Base-by-base conservation (phyloP, 129 eudicot species). In the Deinandra increscens region DNA sequence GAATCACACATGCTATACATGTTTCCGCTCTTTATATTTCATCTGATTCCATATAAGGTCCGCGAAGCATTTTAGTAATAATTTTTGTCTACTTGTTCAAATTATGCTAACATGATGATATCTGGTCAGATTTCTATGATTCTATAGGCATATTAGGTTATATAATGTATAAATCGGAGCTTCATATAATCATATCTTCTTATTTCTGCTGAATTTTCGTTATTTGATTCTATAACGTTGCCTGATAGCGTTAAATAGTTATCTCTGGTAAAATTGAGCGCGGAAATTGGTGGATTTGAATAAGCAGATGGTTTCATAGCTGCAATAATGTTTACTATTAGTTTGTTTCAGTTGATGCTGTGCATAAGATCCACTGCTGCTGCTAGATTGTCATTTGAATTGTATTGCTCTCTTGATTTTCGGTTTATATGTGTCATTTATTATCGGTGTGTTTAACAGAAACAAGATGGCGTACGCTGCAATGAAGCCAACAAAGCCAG, bases 401-500 rank as follows among this genome's bases (percentile, higher is more conserved):
- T 49, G 4, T n/a, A 12, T 3, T 11, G 10, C 9, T 9, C 6
- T 36, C 0, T 20, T 5, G 72, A 55, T 29, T 4, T 64, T 54
- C 4, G 12, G 22, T 2, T 26, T 5, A 37, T 2, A 38, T 15
- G 34, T 7, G 8, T 74, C 13, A 19, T 8, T 67, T 73, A 75
- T 56, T 31, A 31, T 7, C 2, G 6, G 19, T 8, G 19, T 58
- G 73, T 33, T 68, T 0, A 41, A 33, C 53, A 75, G 74, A 55
- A 58, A 45, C 73, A 31, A 72, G 56, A 86, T 84, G 95, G 98
- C 95, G 64, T 92, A 82, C 70, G 89, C 95, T 75, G 81, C 90
- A 15, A 81, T 92, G 91, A 92, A 92, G 82, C 86, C 95, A 15
- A 74, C 98, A 4, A 93, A 93, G 79, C 80, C 84, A 3, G 95